Conservation (phyloP, 345 rosid species). For the Populus ilicifolia region DNA sequence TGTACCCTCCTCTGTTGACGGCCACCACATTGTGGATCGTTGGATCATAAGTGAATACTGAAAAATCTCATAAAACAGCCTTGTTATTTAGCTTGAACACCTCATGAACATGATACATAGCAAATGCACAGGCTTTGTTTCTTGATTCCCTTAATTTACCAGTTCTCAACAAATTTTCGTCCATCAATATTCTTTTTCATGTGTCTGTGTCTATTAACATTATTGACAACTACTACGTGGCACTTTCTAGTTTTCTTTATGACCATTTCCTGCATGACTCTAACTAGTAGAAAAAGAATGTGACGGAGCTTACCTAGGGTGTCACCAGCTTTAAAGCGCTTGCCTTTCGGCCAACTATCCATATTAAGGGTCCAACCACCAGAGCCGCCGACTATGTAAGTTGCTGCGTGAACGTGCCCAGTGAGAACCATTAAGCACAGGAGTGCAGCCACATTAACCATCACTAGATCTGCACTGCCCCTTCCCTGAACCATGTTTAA, state of each 20-base stretch:
- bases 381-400: constrained; percentile 41
- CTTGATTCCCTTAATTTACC: too few relatives aligned
- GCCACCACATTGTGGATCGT: constrained; percentile 43
- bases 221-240: too few relatives aligned
- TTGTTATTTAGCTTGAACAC: too few relatives aligned
- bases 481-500: constrained; percentile 39
- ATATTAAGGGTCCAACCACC: constrained; percentile 43
- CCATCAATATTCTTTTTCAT: too few relatives aligned
- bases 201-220: too few relatives aligned
- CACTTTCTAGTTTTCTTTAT: too few relatives aligned
- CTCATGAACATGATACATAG: too few relatives aligned
- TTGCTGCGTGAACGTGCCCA: constrained; percentile 28
- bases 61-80: not conserved
- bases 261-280: too few relatives aligned
- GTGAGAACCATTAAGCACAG: constrained; percentile 17
- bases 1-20: constrained; percentile 35
- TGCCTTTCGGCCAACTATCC: constrained; percentile 44
- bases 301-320: constrained; percentile 30
- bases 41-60: constrained; percentile 47
- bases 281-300: too few relatives aligned
- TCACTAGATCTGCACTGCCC: constrained; percentile 34
- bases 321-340: constrained; percentile 51
- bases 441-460: not conserved
- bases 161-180: too few relatives aligned
- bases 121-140: too few relatives aligned